Base-by-base conservation (phyloP, 73 alveolate genomes). In the Paramecium bursaria region DNA sequence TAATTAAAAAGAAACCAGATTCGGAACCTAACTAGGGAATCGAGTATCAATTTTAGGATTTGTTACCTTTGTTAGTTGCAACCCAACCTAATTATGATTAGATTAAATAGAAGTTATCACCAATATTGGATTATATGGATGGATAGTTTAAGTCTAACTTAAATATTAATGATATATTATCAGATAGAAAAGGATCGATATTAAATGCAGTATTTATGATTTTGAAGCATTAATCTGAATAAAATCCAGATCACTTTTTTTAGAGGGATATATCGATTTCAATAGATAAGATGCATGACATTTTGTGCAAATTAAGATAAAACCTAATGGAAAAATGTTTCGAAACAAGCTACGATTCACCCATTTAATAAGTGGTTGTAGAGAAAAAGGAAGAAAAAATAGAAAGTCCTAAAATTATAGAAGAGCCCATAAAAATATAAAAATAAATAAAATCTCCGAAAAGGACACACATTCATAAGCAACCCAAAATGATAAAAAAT, bases 181-280 rank as follows among this genome's bases (percentile, higher is more conserved):
- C 82, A 0, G 82, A 67, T 6, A 31, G 82, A 15, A 67, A 67
- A 19, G 82, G 82, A n/a, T 67, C 82, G 6, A 67, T 67, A 0
- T 23, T 67, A 3, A 39, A 67, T 39, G 82, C 82, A 17, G 82
- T 67, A 10, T 67, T 39, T 67, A 31, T 67, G 50, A 67, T 67
- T 39, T 67, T 67, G 22, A 67, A 67, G 44, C 57, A 39, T 13
- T 21, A 67, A 67, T 39, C 60, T 25, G 60, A 67, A 67, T 67
- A 67, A 42, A 67, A 67, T 39, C 82, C 82, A 35, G 82, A 67
- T 67, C 82, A 67, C 46, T 67, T 67, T 19, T 67, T 67, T 39
- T 67, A 67, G 44, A 5, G 60, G 3, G 82, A 67, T 67, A 67
- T 67, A 21, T 42, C 15, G 10, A 19, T 39, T 39, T 67, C 33